Percentiles rank a stretch among this genome's conserved stretches.
These are phyloP conservation scores for Scedosporium aurantiacum DNA, from an alignment of 2,329 filamentous ascomycete species.

Conservation along the genomic window DNA sequence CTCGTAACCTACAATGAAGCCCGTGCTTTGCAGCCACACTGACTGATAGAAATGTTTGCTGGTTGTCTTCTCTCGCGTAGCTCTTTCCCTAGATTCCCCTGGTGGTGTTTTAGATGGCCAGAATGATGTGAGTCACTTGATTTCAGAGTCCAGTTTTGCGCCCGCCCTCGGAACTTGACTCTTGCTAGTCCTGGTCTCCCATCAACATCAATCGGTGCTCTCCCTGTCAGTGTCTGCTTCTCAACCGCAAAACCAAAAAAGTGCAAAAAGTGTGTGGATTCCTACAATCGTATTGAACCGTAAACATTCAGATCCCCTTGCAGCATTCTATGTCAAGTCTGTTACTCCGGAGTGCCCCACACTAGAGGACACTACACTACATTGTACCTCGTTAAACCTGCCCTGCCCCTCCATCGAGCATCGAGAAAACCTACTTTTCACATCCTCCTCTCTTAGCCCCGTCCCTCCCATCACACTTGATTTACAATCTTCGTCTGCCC, in stretches of 20 bases:
- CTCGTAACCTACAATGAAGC: background rate
- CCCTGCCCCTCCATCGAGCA: background rate
- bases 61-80: background rate
- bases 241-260: too few relatives aligned
- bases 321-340: background rate
- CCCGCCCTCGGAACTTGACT: background rate
- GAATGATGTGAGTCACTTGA: slow-evolving; percentile 1
- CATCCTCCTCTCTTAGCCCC: background rate
- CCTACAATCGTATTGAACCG: background rate
- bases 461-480: background rate
- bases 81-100: background rate
- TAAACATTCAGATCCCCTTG: background rate
- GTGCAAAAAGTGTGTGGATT: background rate
- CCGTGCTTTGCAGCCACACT: background rate
- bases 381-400: background rate
- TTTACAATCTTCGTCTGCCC: background rate
- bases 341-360: background rate
- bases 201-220: background rate
- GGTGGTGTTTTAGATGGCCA: background rate
- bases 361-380: background rate
- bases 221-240: background rate
- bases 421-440: background rate
- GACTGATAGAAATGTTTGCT: background rate
- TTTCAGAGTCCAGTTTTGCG: background rate
- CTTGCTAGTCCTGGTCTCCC: too few relatives aligned